A percentile compares a stretch with the other conserved stretches of the same genome.
phyloP scores from a whole-genome alignment of 1,284 basidiomycete species.

The Heimioporus retisporus region DNA sequence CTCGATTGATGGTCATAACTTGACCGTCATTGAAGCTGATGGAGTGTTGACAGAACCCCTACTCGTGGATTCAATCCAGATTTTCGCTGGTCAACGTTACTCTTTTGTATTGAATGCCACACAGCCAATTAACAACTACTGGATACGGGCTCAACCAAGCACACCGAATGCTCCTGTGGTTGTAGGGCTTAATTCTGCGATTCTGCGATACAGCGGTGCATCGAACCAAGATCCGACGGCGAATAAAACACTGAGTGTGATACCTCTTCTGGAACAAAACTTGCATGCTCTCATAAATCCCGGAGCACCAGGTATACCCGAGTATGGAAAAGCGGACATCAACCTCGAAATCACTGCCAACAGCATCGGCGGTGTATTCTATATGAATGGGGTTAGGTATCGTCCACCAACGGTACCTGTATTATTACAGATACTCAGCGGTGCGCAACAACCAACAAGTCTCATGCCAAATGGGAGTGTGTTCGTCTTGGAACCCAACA shows the following conservation, averaged over 20 bases:
- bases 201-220: conserved; percentile 64
- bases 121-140: conserved; percentile 53
- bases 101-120: conserved; percentile 48
- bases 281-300: conserved; percentile 47
- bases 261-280: conserved; percentile 41
- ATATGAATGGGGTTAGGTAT: background rate
- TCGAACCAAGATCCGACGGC: conserved; percentile 53
- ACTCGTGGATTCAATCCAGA: conserved; percentile 49
- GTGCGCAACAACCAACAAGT: conserved; percentile 37
- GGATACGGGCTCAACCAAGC: conserved; percentile 47
- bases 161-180: conserved; percentile 32
- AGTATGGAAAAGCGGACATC: conserved; percentile 42
- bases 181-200: conserved; percentile 54
- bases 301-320: conserved; percentile 41
- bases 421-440: conserved; percentile 35
- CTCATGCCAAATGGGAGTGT: conserved; percentile 45
- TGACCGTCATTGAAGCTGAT: conserved; percentile 63
- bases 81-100: conserved; percentile 55
- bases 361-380: conserved; percentile 26
- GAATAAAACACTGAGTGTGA: conserved; percentile 32
- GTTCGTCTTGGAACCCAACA: conserved; percentile 41
- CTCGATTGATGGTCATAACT: conserved; percentile 52
- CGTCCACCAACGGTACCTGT: conserved; percentile 33
- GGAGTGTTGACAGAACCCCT: conserved; percentile 51
- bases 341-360: conserved; percentile 31